Percentiles rank a stretch among this genome's conserved stretches.
phyloP scores from a whole-genome alignment of 306 rosid species.

The Lathyrus oleraceus region DNA sequence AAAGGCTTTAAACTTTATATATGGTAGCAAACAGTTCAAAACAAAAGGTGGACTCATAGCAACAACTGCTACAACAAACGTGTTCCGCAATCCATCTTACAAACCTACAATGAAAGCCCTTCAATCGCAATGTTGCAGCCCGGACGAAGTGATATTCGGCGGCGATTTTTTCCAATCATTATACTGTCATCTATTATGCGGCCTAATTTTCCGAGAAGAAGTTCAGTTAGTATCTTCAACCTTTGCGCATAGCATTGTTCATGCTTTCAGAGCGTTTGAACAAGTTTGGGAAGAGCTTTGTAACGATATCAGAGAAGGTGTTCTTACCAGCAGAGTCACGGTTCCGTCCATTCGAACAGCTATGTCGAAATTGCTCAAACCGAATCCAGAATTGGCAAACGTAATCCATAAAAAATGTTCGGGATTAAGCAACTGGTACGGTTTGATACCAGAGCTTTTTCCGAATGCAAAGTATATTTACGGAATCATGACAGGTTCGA shows the following conservation, averaged over 20 bases:
- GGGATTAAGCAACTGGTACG: conserved; percentile 83
- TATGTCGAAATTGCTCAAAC: conserved; percentile 64
- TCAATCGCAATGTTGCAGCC: conserved; percentile 78
- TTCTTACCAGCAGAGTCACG: conserved; percentile 56
- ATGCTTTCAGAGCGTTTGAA: conserved; percentile 78
- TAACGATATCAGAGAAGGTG: conserved; percentile 63
- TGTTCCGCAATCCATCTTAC: conserved; percentile 49
- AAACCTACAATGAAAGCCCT: conserved; percentile 60
- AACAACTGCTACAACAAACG: conserved; percentile 88
- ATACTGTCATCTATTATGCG: conserved; percentile 88
- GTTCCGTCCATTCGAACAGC: conserved; percentile 58
- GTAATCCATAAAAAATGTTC: conserved; percentile 49
- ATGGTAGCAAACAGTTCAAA: conserved; percentile 78
- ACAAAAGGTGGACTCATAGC: conserved; percentile 81
- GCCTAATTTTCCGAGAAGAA: conserved; percentile 65
- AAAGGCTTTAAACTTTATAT: conserved; percentile 74
- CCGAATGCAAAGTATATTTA: conserved; percentile 82
- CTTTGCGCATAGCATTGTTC: conserved; percentile 87
- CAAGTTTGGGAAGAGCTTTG: conserved; percentile 85
- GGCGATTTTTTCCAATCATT: conserved; percentile 80
- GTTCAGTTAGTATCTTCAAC: conserved; percentile 66
- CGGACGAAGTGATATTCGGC: conserved; percentile 92
- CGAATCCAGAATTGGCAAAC: conserved; percentile 75
- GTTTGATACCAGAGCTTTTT: conserved; percentile 79
- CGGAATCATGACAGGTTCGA: conserved; percentile 96